A percentile compares a stretch with the other conserved stretches of the same genome.
Evolutionary conservation across 768 basidiomycete species (phyloP).

Genomic region (Boletus sensibilis): DNA sequence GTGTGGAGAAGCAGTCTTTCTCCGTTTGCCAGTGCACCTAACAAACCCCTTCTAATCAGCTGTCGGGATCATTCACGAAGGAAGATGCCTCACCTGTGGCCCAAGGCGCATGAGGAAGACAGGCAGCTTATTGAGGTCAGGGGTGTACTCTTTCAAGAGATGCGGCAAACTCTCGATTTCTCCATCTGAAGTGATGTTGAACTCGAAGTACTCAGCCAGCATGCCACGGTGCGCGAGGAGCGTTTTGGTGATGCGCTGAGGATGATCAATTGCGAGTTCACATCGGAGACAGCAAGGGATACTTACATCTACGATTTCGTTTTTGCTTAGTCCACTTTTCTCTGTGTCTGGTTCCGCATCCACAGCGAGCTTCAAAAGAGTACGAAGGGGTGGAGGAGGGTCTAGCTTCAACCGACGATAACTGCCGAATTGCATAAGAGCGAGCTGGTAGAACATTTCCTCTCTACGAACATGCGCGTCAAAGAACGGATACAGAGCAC

Average conservation of each 20-base stretch:
- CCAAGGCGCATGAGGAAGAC: conserved; percentile 88
- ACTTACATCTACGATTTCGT: conserved; percentile 70
- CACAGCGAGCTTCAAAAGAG: conserved; percentile 76
- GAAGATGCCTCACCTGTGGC: conserved; percentile 60
- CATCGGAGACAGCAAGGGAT: not conserved
- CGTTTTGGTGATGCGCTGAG: conserved; percentile 62
- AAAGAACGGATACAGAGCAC: not conserved
- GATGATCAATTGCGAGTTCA: not conserved
- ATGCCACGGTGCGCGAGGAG: conserved; percentile 69
- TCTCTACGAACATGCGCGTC: conserved; percentile 49
- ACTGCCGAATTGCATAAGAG: conserved; percentile 86
- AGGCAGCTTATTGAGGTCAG: conserved; percentile 88
- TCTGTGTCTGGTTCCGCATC: conserved; percentile 56
- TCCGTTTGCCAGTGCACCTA: conserved; percentile 91
- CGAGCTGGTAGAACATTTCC: conserved; percentile 94
- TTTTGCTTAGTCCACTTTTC: conserved; percentile 52
- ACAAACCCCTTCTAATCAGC: not conserved
- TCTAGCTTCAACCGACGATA: conserved; percentile 75
- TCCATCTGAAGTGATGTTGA: conserved; percentile 67
- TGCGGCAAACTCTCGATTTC: conserved; percentile 76
- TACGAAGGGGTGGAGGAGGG: conserved; percentile 72
- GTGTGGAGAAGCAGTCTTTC: conserved; percentile 77
- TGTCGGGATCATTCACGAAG: not conserved
- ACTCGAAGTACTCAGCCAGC: conserved; percentile 89
- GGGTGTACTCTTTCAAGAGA: conserved; percentile 82